Evolutionary conservation across 2,329 filamentous ascomycete genomes (phyloP).

Genomic region (Pseudocercospora fijiensis): DNA sequence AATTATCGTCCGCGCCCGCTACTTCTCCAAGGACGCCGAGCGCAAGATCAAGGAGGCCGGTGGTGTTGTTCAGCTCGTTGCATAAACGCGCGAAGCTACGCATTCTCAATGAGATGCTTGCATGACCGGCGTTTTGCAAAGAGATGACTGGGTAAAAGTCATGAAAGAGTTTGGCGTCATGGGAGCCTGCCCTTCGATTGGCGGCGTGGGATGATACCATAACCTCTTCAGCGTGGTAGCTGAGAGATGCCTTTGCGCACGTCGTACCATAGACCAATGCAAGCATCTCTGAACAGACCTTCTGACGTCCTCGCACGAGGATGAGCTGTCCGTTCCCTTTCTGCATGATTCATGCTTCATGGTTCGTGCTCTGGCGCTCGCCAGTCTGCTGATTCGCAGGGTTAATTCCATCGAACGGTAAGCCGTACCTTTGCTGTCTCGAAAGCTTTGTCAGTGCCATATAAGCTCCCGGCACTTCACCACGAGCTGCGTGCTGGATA

Average conservation of each 20-base stretch:
- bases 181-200: constrained; percentile 13
- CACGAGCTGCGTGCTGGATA: background rate
- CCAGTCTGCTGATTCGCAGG: background rate
- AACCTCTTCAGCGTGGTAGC: constrained; percentile 51
- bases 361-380: background rate
- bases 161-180: constrained; percentile 21
- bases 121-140: constrained; percentile 19
- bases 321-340: constrained; percentile 31
- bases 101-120: constrained; percentile 20
- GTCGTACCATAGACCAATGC: constrained; percentile 42
- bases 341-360: background rate
- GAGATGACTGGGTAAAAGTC: constrained; percentile 14
- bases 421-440: background rate
- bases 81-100: constrained; percentile 56
- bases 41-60: constrained; percentile 98
- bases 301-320: constrained; percentile 37
- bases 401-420: background rate
- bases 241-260: constrained; percentile 48
- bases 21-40: constrained; percentile 94
- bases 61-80: constrained; percentile 92
- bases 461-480: background rate
- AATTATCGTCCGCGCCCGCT: constrained; percentile 90
- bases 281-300: constrained; percentile 55
- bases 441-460: background rate
- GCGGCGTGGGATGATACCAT: constrained; percentile 31